phyloP scores from a whole-genome alignment of 2,329 filamentous ascomycete genomes.

The Xylariaceae sp. region DNA sequence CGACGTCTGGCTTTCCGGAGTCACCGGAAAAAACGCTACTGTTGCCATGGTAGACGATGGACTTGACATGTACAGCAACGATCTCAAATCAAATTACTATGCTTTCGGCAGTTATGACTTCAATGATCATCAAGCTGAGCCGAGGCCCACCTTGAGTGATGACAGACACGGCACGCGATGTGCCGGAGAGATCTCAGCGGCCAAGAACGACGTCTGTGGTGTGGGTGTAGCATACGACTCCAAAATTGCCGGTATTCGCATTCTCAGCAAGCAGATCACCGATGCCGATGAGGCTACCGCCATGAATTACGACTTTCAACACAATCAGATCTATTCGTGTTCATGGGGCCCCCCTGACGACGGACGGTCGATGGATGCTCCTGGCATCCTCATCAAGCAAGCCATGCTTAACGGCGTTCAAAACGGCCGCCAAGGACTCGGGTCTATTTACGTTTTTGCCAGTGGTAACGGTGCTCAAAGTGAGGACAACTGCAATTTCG shows the following conservation, averaged over 20 bases:
- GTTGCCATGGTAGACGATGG: constrained; percentile 96
- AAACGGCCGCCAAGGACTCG: constrained; percentile 74
- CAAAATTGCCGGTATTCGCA: constrained; percentile 84
- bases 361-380: constrained; percentile 87
- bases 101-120: constrained; percentile 91
- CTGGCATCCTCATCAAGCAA: constrained; percentile 77
- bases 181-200: constrained; percentile 88
- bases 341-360: constrained; percentile 98
- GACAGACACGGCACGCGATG: constrained; percentile 91
- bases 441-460: constrained; percentile 94
- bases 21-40: constrained; percentile 83
- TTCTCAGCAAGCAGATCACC: constrained; percentile 82
- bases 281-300: constrained; percentile 89
- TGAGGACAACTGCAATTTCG: constrained; percentile 98
- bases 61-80: constrained; percentile 89
- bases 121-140: constrained; percentile 76
- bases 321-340: constrained; percentile 97
- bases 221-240: constrained; percentile 94
- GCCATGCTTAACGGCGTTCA: constrained; percentile 93
- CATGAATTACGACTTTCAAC: constrained; percentile 84
- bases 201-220: constrained; percentile 87
- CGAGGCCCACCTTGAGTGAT: constrained; percentile 74
- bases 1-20: constrained; percentile 81
- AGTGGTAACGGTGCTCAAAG: constrained; percentile 84
- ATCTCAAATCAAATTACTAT: constrained; percentile 91